Conservation (phyloP, 805 yeast genomes). For the Candida alai region DNA sequence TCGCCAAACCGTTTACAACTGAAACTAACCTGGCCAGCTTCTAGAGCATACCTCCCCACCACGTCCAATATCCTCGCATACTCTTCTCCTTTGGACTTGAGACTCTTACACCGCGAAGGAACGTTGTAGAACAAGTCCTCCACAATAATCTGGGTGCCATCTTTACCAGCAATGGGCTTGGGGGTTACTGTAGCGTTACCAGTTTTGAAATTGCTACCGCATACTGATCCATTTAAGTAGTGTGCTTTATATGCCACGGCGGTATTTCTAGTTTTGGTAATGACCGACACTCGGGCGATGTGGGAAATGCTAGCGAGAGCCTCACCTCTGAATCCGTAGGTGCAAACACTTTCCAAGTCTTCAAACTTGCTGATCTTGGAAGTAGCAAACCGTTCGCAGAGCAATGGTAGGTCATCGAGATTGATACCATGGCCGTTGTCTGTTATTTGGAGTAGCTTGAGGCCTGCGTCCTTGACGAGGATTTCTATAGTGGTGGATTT, state of each 20-base stretch:
- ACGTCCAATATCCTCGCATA: conserved; percentile 75
- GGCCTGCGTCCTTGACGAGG: conserved; percentile 86
- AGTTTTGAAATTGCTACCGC: conserved; percentile 39
- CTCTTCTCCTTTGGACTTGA: conserved; percentile 69
- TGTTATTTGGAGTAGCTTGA: conserved; percentile 77
- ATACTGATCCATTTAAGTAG: conserved; percentile 65
- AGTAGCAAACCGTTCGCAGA: conserved; percentile 93
- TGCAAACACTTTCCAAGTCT: conserved; percentile 65
- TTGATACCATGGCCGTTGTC: conserved; percentile 87
- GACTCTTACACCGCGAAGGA: conserved; percentile 69
- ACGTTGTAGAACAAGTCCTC: conserved; percentile 89
- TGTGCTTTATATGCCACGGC: conserved; percentile 67
- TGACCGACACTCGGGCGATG: conserved; percentile 74
- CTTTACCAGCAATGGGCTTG: conserved; percentile 77
- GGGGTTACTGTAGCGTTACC: conserved; percentile 41
- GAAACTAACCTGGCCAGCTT: conserved; percentile 65
- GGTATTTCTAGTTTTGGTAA: conserved; percentile 61
- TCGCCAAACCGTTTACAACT: conserved; percentile 81
- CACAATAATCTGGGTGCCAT: conserved; percentile 80
- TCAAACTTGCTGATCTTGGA: conserved; percentile 74
- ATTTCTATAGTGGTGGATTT: conserved; percentile 70
- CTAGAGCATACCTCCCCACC: conserved; percentile 78
- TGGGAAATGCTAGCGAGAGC: conserved; percentile 94
- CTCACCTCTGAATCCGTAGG: conserved; percentile 96
- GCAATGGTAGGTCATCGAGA: conserved; percentile 64